Evolutionary conservation across 306 rosid genomes (phyloP).

Genomic region (Vigna angularis): DNA sequence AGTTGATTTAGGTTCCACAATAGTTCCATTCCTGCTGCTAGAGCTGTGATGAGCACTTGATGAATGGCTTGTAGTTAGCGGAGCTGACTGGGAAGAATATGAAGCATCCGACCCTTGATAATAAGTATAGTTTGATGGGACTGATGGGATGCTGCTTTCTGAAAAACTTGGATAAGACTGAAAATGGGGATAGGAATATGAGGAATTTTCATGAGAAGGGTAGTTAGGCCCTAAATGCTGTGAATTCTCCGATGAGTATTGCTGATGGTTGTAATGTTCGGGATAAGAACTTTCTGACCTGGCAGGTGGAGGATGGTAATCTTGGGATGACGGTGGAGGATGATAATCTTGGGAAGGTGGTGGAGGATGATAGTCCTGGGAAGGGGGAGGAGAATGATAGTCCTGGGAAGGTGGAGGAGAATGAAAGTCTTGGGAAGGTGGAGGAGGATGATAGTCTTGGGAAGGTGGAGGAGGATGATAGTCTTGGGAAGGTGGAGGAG

Average conservation of each 20-base stretch:
- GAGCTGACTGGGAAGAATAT: slow-evolving; percentile 67
- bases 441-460: slow-evolving; percentile 49
- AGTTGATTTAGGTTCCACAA: slow-evolving; percentile 57
- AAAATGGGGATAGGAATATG: slow-evolving; percentile 70
- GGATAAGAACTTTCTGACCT: slow-evolving; percentile 71
- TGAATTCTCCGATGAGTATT: slow-evolving; percentile 69
- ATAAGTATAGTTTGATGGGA: slow-evolving; percentile 63
- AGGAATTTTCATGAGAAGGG: slow-evolving; percentile 66
- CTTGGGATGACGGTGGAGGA: slow-evolving; percentile 60
- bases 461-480: slow-evolving; percentile 63
- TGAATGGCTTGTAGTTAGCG: slow-evolving; percentile 57
- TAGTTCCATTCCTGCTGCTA: slow-evolving; percentile 62
- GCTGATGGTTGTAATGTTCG: slow-evolving; percentile 69
- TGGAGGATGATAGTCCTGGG: slow-evolving; percentile 62
- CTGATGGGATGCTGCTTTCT: slow-evolving; percentile 84
- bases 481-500: slow-evolving; percentile 72
- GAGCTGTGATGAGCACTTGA: slow-evolving; percentile 58
- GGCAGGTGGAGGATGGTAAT: slow-evolving; percentile 65
- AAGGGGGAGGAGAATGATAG: slow-evolving; percentile 61
- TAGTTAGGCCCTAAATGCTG: slow-evolving; percentile 67
- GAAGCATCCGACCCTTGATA: slow-evolving; percentile 80
- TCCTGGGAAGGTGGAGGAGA: slow-evolving; percentile 63
- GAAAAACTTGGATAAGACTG: slow-evolving; percentile 97
- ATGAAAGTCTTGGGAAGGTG: slow-evolving; percentile 64
- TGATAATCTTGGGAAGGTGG: slow-evolving; percentile 65